Conservation (phyloP, 768 basidiomycete species). For the Omphalotus guepiniiformis region DNA sequence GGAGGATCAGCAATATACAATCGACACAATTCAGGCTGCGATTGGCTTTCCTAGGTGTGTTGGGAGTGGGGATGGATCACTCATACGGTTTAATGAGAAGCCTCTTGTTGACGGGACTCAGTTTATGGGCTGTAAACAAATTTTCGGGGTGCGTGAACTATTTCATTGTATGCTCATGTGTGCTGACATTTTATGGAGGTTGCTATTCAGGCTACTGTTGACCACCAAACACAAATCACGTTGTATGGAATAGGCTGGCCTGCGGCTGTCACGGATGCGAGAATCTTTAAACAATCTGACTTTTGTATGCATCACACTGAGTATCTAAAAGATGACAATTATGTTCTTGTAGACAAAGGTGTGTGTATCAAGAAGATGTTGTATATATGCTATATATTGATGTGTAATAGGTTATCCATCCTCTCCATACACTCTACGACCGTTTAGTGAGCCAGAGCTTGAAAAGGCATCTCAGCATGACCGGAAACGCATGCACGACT, state of each 20-base stretch:
- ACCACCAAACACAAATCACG: slow-evolving; percentile 14
- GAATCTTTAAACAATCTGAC: slow-evolving; percentile 17
- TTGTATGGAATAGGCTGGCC: slow-evolving; percentile 21
- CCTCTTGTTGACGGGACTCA: slow-evolving; percentile 12
- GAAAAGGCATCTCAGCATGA: background rate
- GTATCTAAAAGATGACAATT: slow-evolving; percentile 17
- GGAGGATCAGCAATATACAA: slow-evolving; percentile 5
- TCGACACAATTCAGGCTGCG: slow-evolving; percentile 9
- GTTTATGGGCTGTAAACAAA: slow-evolving; percentile 18
- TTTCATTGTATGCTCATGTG: background rate
- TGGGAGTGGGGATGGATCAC: slow-evolving; percentile 19
- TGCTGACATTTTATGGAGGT: slow-evolving; percentile 9
- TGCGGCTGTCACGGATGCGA: slow-evolving; percentile 15
- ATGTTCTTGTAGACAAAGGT: slow-evolving; percentile 22
- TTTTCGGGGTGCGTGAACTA: slow-evolving; percentile 14
- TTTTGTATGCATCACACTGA: slow-evolving; percentile 14
- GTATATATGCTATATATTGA: background rate
- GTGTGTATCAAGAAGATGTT: background rate
- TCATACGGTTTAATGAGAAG: slow-evolving; percentile 14
- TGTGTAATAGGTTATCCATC: slow-evolving; percentile 22
- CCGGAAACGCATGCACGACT: slow-evolving; percentile 12
- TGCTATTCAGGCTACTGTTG: slow-evolving; percentile 17
- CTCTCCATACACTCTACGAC: slow-evolving; percentile 17
- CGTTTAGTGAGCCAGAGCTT: slow-evolving; percentile 22
- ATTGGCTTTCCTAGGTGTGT: slow-evolving; percentile 19